Percentiles rank a stretch among this genome's conserved stretches.
Evolutionary conservation across 2,329 filamentous ascomycete species (phyloP).

Genomic region (Raffaelea deltoideospora): DNA sequence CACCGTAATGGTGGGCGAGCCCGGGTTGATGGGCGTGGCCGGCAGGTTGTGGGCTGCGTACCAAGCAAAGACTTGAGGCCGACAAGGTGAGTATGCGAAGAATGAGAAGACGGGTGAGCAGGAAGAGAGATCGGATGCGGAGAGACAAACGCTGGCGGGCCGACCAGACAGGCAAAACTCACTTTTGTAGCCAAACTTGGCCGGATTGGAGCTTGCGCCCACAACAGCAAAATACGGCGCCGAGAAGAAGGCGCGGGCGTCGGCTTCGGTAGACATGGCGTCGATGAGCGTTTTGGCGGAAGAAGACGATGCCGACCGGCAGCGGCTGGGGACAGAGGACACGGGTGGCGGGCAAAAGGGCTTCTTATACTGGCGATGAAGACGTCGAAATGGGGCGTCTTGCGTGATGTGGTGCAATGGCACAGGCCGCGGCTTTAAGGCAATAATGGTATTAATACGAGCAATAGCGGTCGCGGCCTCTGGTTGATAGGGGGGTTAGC

Average conservation of each 20-base stretch:
- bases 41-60: conserved; percentile 64
- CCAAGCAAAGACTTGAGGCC: conserved; percentile 64
- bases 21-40: conserved; percentile 74
- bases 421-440: too few relatives aligned
- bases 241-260: conserved; percentile 66
- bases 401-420: too few relatives aligned
- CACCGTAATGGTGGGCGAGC: conserved; percentile 47
- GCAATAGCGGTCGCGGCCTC: too few relatives aligned
- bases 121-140: neutral
- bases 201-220: conserved; percentile 70
- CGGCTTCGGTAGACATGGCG: conserved; percentile 53
- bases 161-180: conserved; percentile 11
- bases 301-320: neutral
- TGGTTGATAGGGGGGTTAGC: too few relatives aligned
- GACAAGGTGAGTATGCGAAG: neutral
- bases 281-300: too few relatives aligned
- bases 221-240: conserved; percentile 74
- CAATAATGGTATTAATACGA: too few relatives aligned
- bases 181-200: conserved; percentile 86
- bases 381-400: too few relatives aligned
- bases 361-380: too few relatives aligned
- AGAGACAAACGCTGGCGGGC: neutral
- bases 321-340: neutral
- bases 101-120: neutral
- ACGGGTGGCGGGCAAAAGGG: too few relatives aligned